phyloP scores from a whole-genome alignment of 2,329 filamentous ascomycete genomes.

The Exserohilum turcica region DNA sequence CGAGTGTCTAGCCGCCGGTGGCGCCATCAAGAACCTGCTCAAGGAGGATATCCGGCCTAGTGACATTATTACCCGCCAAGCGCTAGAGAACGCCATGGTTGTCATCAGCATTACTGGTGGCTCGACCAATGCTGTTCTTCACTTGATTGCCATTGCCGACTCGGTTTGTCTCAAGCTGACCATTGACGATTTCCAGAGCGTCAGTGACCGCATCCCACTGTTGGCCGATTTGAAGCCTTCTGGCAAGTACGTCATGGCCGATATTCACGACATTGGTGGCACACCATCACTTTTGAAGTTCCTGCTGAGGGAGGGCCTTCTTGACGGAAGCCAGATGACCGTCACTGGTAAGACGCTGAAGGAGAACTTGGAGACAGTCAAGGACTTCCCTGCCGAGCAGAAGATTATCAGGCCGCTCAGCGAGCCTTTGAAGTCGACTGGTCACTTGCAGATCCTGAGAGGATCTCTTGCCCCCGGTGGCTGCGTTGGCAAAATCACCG shows the following conservation, averaged over 20 bases:
- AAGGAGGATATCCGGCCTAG: slow-evolving; percentile 57
- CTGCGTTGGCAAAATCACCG: slow-evolving; percentile 76
- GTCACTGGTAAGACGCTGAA: slow-evolving; percentile 58
- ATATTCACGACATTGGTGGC: slow-evolving; percentile 62
- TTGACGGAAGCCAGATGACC: slow-evolving; percentile 56
- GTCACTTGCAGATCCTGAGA: slow-evolving; percentile 74
- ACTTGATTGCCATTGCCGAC: slow-evolving; percentile 58
- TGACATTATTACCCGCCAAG: slow-evolving; percentile 56
- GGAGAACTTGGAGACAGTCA: slow-evolving; percentile 59
- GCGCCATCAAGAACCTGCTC: slow-evolving; percentile 57
- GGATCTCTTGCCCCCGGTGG: slow-evolving; percentile 72
- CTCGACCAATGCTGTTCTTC: slow-evolving; percentile 58
- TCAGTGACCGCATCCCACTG: slow-evolving; percentile 57
- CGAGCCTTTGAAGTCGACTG: slow-evolving; percentile 72
- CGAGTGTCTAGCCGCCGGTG: slow-evolving; percentile 56
- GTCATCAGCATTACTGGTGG: slow-evolving; percentile 58
- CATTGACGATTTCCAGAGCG: slow-evolving; percentile 58
- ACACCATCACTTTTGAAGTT: slow-evolving; percentile 58
- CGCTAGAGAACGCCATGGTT: slow-evolving; percentile 59
- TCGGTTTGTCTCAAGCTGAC: slow-evolving; percentile 57
- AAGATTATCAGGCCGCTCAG: slow-evolving; percentile 71
- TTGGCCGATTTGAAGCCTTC: slow-evolving; percentile 59
- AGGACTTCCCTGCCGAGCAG: slow-evolving; percentile 70
- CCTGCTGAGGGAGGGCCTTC: slow-evolving; percentile 55
- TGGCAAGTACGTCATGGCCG: slow-evolving; percentile 62